Evolutionary conservation across 805 yeast species (phyloP), one percentile per base, ranked within the genome.

Genomic region (Kazachstania taianensis): DNA sequence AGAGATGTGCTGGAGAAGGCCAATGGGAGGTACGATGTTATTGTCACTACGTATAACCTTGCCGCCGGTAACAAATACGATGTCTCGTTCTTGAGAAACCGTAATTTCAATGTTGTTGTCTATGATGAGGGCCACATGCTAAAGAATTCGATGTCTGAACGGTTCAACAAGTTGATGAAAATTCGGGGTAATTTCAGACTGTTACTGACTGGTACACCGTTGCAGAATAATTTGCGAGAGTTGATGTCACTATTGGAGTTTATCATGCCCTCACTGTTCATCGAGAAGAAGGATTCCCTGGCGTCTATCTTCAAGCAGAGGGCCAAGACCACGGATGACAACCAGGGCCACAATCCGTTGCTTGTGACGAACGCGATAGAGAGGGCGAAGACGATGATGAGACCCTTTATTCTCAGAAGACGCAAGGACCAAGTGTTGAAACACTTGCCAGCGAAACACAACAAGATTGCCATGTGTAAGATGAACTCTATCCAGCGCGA

Each of bases 71-170:
- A 81, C 31, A 79, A 84, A 46, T 71, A 72, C 32, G 99, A 92
- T 57, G 75, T 77, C 48, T 72, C 78, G 20, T 92, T 92, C 52
- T 66, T 92, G 47, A 75, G 76, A 52, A 69, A 72, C 43, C 75
- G 78, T 49, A 68, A 73, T 16, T 92, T 92, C 59, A 85, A 92
- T 56, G 83, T 81, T 45, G 75, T 94, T 41, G 89, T 92, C 1
- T 92, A 84, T 53, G 99, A 92, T 59, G 99, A 92, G 65, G 99
- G 99, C 2, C 99, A 92, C 59, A 78, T 92, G 83, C 67, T 92
- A 47, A 92, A 92, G 56, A 92, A 92, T 58, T 81, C 94, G 3
- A 67, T 72, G 41, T 74, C 92, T 20, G 97, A 89, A 50, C 70
- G 99, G 47, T 92, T 89, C 55, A 68, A 65, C 41, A 89, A 86